Percentiles rank a stretch among this genome's conserved stretches.
These are phyloP conservation scores for Rhizopogon rudus DNA, from an alignment of 768 basidiomycete species.

Conservation along the genomic window DNA sequence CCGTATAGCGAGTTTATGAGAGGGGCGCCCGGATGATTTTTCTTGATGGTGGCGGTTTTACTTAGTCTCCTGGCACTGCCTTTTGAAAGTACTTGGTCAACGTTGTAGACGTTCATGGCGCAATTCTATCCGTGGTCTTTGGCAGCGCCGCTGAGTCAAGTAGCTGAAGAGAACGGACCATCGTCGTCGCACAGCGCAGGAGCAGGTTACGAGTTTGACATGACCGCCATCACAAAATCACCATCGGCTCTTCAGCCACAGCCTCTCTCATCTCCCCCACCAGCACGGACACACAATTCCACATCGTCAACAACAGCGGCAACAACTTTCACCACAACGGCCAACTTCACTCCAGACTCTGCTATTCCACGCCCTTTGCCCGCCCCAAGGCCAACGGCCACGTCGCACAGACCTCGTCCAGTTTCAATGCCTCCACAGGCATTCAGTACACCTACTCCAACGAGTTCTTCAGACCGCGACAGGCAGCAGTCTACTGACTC, in stretches of 20 bases:
- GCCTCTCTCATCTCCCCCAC: conserved; percentile 13
- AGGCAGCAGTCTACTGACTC: conserved; percentile 22
- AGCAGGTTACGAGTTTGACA: conserved; percentile 62
- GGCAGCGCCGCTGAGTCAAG: conserved; percentile 40
- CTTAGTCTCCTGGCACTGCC: conserved; percentile 17
- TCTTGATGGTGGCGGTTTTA: conserved; percentile 14
- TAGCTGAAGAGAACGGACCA: conserved; percentile 47
- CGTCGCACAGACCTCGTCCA: conserved; percentile 46
- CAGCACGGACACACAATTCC: conserved; percentile 5
- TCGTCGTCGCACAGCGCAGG: conserved; percentile 26
- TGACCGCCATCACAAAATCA: conserved; percentile 36
- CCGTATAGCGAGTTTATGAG: too few species aligned
- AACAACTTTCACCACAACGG: conserved; percentile 8
- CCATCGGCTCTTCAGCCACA: conserved; percentile 24
- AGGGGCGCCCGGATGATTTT: conserved; percentile 4
- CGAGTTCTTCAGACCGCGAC: conserved; percentile 28
- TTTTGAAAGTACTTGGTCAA: conserved; percentile 5
- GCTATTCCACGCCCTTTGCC: conserved; percentile 30
- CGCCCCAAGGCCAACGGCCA: conserved; percentile 18
- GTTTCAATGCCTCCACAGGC: conserved; percentile 74
- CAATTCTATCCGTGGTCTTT: conserved; percentile 45
- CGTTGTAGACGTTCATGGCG: conserved; percentile 19
- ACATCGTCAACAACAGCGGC: conserved; percentile 2
- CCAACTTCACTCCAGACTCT: conserved; percentile 21
- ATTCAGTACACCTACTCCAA: conserved; percentile 28